These are phyloP conservation scores for Iris macrosiphon DNA, from an alignment of 106 monocot species.

Conservation along the genomic window DNA sequence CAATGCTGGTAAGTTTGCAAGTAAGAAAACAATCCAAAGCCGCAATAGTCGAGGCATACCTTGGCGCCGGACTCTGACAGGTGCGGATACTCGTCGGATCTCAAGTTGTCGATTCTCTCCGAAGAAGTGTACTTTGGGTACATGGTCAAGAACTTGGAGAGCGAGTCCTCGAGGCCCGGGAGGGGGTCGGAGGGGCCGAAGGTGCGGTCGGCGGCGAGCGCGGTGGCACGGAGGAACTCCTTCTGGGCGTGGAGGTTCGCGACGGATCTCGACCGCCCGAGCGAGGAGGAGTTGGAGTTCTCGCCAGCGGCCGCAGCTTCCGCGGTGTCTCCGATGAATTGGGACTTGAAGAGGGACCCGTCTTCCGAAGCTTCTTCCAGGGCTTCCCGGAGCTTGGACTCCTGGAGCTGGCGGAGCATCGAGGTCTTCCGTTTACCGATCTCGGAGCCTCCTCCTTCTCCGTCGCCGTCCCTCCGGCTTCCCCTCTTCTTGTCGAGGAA, in stretches of 20 bases:
- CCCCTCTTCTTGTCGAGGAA: conserved; percentile 19
- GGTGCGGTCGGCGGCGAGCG: conserved; percentile 65
- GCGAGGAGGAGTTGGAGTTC: not conserved
- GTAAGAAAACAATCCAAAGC: conserved; percentile 90
- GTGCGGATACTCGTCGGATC: conserved; percentile 70
- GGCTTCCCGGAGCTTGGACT: conserved; percentile 63
- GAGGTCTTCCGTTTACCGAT: conserved; percentile 29
- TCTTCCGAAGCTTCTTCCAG: conserved; percentile 94
- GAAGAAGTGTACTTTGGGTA: conserved; percentile 84
- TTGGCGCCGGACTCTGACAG: conserved; percentile 48
- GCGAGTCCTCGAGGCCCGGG: conserved; percentile 52
- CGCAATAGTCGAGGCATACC: conserved; percentile 97
- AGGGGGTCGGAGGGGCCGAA: conserved; percentile 45
- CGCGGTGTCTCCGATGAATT: conserved; percentile 31
- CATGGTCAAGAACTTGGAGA: conserved; percentile 76
- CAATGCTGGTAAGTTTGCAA: conserved; percentile 55
- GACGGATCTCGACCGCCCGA: conserved; percentile 61
- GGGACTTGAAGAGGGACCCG: conserved; percentile 73
- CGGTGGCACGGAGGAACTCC: conserved; percentile 86
- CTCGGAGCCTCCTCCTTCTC: conserved; percentile 17
- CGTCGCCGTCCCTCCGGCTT: conserved; percentile 19
- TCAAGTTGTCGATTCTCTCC: conserved; percentile 49
- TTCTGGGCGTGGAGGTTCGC: conserved; percentile 84
- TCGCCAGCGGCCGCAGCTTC: conserved; percentile 13
- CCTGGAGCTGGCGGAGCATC: conserved; percentile 59